A percentile compares a stretch with the other conserved stretches of the same genome.
Conservation (phyloP, 2,329 filamentous ascomycete genomes). For the Ophiostoma sp. region DNA sequence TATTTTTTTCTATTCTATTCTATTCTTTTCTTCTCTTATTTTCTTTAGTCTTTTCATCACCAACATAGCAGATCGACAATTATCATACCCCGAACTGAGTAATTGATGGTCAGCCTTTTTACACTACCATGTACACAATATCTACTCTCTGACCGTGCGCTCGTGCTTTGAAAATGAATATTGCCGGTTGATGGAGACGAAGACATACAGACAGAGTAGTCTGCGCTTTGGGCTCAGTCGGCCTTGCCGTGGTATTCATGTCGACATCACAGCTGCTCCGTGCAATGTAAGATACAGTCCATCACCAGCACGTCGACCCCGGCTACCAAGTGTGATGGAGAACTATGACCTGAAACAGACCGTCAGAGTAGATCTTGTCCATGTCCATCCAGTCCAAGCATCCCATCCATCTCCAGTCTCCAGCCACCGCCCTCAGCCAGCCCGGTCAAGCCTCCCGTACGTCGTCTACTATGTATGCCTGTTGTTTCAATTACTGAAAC, state of each 20-base stretch:
- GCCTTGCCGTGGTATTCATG: background rate
- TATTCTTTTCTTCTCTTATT: background rate
- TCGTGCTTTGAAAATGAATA: background rate
- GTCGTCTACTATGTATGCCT: background rate
- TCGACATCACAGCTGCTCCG: no score
- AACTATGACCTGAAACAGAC: slow-evolving; percentile 3
- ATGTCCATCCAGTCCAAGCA: background rate
- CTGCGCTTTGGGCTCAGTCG: background rate
- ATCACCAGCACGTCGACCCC: background rate
- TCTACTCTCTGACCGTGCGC: background rate
- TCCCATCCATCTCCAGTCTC: background rate
- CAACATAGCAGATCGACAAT: no score
- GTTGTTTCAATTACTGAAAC: background rate
- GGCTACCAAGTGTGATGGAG: background rate
- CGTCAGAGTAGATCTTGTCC: background rate
- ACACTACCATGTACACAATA: background rate
- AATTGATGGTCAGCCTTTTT: background rate
- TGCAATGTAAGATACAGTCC: no score
- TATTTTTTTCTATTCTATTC: background rate
- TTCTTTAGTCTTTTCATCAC: background rate
- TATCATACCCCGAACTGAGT: no score
- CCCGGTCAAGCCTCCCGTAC: background rate
- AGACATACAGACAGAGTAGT: background rate
- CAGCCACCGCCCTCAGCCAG: background rate
- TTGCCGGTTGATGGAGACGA: no score